Evolutionary conservation across 139 green algal species (phyloP).

Genomic region (Micractinium sp.): DNA sequence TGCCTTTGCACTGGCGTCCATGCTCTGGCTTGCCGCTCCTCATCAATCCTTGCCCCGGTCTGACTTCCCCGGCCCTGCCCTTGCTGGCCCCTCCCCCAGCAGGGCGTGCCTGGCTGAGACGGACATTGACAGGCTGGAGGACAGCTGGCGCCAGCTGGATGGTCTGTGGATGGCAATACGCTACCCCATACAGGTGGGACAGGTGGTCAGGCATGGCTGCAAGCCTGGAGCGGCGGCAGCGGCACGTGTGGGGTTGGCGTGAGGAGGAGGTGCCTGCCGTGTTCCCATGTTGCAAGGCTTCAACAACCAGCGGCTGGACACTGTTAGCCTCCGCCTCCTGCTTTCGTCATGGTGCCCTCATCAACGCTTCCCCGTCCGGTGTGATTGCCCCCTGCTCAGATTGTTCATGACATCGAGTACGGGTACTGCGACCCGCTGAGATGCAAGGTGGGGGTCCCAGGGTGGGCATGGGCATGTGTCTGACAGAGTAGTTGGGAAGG

Average conservation of each 20-base stretch:
- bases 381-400: neutral
- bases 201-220: neutral
- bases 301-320: too few relatives aligned
- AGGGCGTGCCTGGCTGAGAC: neutral
- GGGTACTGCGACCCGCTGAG: neutral
- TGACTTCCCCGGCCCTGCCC: too few relatives aligned
- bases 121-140: neutral
- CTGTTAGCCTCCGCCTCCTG: too few relatives aligned
- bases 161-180: neutral
- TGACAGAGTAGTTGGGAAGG: too few relatives aligned
- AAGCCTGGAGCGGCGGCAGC: too few relatives aligned
- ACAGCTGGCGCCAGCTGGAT: slow-evolving; percentile 1
- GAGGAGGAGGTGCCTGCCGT: too few relatives aligned
- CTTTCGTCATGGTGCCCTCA: neutral
- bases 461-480: neutral
- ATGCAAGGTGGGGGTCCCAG: neutral
- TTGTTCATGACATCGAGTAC: slow-evolving; percentile 15
- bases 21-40: too few relatives aligned
- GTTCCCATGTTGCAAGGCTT: neutral
- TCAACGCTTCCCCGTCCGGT: neutral
- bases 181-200: neutral
- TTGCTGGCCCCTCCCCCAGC: neutral
- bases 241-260: too few relatives aligned
- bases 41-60: too few relatives aligned
- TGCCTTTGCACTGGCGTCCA: too few relatives aligned